Evolutionary conservation across 345 rosid species (phyloP).

Genomic region (Salix suchowensis): DNA sequence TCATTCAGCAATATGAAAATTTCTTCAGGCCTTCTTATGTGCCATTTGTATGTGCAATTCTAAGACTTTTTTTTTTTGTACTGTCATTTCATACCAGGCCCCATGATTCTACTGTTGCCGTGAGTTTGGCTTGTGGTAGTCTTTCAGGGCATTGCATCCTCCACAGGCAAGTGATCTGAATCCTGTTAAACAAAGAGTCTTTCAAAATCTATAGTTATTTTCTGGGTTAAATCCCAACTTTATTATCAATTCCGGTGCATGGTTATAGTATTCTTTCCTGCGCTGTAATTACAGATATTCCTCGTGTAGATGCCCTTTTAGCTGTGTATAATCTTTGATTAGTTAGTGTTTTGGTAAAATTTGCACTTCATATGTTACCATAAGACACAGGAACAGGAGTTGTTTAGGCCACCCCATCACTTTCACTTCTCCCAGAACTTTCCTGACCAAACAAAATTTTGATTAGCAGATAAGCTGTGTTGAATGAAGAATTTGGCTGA

Average conservation of each 20-base stretch:
- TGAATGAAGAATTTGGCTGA: constrained; percentile 8
- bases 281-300: neutral
- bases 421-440: constrained; percentile 3
- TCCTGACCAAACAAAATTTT: neutral
- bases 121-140: constrained; percentile 93
- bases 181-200: constrained; percentile 4
- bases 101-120: constrained; percentile 56
- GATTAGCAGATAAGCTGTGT: constrained; percentile 5
- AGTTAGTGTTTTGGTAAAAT: neutral
- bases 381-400: neutral
- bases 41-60: neutral
- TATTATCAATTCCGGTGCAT: neutral
- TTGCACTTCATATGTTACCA: neutral
- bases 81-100: constrained; percentile 44
- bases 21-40: neutral
- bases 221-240: neutral
- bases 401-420: neutral
- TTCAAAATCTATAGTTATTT: neutral
- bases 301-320: neutral
- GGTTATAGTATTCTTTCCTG: neutral
- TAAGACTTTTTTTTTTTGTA: neutral
- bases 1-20: neutral
- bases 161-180: constrained; percentile 62
- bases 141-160: constrained; percentile 96
- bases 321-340: neutral